Base-by-base conservation (phyloP, 257 asterid genomes). In the Solanum infundibuliforme region DNA sequence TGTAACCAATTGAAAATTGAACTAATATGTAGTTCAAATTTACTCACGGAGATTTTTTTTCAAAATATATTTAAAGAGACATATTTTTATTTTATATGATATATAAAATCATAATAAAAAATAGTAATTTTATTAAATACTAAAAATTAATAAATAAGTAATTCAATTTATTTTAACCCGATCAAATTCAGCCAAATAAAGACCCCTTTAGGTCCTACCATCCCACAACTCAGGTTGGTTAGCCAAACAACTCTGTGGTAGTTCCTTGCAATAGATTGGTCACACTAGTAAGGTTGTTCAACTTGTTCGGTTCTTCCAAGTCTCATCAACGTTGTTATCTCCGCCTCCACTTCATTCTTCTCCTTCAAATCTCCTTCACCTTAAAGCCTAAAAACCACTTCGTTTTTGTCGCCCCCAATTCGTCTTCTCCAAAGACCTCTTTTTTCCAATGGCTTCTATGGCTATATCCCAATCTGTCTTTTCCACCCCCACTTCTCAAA, bases 391-490 rank as follows among this genome's bases (percentile, higher is more conserved):
- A 31, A 32, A 20, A 13, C 9, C 52, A 74, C 82, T 35, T 36
- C 5, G 52, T 74, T 35, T 35, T 13, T 74, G 7, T 71, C 41
- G 25, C 36, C 25, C 79, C 77, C 79, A 7, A 31, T 71, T 32
- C 52, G 23, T 55, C 62, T 41, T 38, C n/a, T 11, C 52, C 68
- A 25, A 66, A 85, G 16, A 10, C 12, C 23, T 9, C 0, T 36
- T n/a, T n/a, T 74, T 38, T 52, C 6, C 93, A 91, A 95, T 95
- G 99, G 97, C 98, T 87, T 93, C 98, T 41, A 66, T 96, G 11
- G 90, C 94, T 88, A 36, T 93, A 43, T 94, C 97, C 1, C 97
- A 92, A n/a, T 88, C 92, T 39, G 23, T 88, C 7, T 90, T 94
- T 88, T 91, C 98, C 87, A 88, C 91, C 46, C 90, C 87, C 89